A percentile compares a stretch with the other conserved stretches of the same genome.
Evolutionary conservation across 495 filamentous ascomycete genomes (phyloP).

Genomic region (Podospora australis): DNA sequence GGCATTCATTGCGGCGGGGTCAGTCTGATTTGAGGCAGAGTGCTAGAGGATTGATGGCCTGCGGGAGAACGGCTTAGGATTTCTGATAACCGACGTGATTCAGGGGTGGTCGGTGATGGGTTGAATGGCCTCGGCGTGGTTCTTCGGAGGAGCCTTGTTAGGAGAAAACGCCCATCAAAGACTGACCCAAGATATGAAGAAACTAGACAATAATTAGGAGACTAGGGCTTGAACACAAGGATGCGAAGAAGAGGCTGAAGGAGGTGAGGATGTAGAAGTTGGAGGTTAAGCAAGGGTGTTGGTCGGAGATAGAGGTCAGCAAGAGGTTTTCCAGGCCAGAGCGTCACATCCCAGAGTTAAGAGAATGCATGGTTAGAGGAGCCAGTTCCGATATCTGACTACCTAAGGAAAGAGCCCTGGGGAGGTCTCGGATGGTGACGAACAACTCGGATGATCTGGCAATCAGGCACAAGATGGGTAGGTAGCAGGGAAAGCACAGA

Average conservation of each 20-base stretch:
- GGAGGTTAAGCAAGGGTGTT: neutral
- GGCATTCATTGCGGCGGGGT: constrained; percentile 6
- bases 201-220: neutral
- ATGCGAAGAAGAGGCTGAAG: neutral
- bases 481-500: too few relatives aligned
- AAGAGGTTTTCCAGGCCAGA: too few relatives aligned
- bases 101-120: neutral
- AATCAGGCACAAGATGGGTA: too few relatives aligned
- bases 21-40: neutral
- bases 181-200: neutral
- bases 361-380: too few relatives aligned
- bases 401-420: too few relatives aligned
- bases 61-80: neutral
- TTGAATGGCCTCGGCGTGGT: neutral
- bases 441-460: too few relatives aligned
- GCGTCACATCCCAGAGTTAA: too few relatives aligned
- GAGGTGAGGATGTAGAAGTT: too few relatives aligned
- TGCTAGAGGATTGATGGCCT: neutral
- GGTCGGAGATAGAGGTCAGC: too few relatives aligned
- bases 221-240: constrained; percentile 3
- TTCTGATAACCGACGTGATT: neutral
- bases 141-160: neutral
- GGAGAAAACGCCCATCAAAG: neutral
- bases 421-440: too few relatives aligned
- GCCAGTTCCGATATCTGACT: too few relatives aligned